These are phyloP conservation scores for Elsinoe perseae DNA, from an alignment of 2,329 filamentous ascomycete species.

Conservation along the genomic window DNA sequence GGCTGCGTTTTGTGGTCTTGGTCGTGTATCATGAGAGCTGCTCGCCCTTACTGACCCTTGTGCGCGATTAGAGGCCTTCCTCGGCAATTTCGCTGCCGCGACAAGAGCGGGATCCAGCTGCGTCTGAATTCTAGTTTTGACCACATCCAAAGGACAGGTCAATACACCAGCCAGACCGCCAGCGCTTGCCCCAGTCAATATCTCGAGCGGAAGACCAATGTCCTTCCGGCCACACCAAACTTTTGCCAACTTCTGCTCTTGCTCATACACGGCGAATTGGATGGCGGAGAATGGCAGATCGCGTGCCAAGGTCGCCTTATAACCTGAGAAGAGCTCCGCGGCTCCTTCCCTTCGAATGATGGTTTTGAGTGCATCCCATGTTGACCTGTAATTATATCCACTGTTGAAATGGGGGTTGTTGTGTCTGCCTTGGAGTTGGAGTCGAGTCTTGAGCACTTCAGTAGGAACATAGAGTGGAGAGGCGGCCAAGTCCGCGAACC, in stretches of 20 bases:
- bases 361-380: constrained; percentile 72
- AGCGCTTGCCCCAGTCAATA: constrained; percentile 79
- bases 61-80: neutral
- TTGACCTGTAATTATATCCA: constrained; percentile 91
- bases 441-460: constrained; percentile 92
- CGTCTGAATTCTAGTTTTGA: constrained; percentile 94
- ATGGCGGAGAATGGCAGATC: constrained; percentile 93
- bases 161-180: constrained; percentile 89
- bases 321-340: constrained; percentile 86
- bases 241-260: constrained; percentile 76
- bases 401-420: constrained; percentile 92
- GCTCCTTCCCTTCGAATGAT: constrained; percentile 78
- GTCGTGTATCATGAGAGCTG: neutral
- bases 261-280: constrained; percentile 97
- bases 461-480: constrained; percentile 93
- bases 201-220: constrained; percentile 77
- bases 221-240: constrained; percentile 70
- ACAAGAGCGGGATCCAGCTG: constrained; percentile 58
- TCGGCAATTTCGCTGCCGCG: constrained; percentile 22
- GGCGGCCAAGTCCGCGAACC: constrained; percentile 83
- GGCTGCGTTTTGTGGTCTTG: neutral
- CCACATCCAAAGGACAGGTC: constrained; percentile 92
- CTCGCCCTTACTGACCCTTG: constrained; percentile 1
- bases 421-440: constrained; percentile 88
- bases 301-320: constrained; percentile 88